A percentile compares a stretch with the other conserved stretches of the same genome.
These are phyloP conservation scores for Lasiodiplodia sp. DNA, from an alignment of 2,329 filamentous ascomycete species.

Conservation along the genomic window DNA sequence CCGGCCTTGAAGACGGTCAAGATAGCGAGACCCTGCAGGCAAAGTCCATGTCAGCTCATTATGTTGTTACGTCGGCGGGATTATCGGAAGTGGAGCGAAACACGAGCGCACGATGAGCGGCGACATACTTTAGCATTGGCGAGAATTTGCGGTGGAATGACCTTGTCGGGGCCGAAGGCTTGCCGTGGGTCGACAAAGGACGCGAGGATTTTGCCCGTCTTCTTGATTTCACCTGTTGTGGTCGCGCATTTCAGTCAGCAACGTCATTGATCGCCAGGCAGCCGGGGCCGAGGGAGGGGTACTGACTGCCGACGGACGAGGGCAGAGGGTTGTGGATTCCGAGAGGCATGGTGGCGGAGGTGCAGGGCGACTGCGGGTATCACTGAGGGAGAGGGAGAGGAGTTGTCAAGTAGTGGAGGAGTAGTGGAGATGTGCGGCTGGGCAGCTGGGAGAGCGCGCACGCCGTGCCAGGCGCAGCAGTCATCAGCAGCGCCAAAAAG, in stretches of 20 bases:
- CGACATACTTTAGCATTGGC: conserved; percentile 81
- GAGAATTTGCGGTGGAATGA: conserved; percentile 90
- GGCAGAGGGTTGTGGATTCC: conserved; percentile 63
- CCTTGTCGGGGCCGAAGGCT: conserved; percentile 93
- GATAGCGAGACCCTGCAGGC: conserved; percentile 75
- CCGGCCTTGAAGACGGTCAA: conserved; percentile 88
- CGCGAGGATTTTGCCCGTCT: conserved; percentile 92
- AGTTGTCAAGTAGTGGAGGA: neutral
- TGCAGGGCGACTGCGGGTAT: conserved; percentile 20
- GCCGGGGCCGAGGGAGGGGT: conserved; percentile 10
- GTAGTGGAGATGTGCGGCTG: conserved; percentile 20
- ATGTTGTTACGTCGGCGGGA: conserved; percentile 12
- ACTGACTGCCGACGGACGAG: conserved; percentile 61
- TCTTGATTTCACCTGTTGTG: conserved; percentile 87
- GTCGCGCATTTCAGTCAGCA: conserved; percentile 41
- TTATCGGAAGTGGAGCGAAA: conserved; percentile 24
- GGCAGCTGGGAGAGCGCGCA: conserved; percentile 21
- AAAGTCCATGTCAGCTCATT: conserved; percentile 29
- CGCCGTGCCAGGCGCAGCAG: conserved; percentile 21
- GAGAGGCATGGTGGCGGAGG: conserved; percentile 35
- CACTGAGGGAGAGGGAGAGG: conserved; percentile 4
- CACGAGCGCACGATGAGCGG: conserved; percentile 1
- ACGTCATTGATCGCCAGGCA: conserved; percentile 38
- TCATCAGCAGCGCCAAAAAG: conserved; percentile 27
- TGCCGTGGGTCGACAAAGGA: conserved; percentile 95